A percentile compares a stretch with the other conserved stretches of the same genome.
Evolutionary conservation across 805 yeast species (phyloP).

Genomic region (Torulaspora franciscae): DNA sequence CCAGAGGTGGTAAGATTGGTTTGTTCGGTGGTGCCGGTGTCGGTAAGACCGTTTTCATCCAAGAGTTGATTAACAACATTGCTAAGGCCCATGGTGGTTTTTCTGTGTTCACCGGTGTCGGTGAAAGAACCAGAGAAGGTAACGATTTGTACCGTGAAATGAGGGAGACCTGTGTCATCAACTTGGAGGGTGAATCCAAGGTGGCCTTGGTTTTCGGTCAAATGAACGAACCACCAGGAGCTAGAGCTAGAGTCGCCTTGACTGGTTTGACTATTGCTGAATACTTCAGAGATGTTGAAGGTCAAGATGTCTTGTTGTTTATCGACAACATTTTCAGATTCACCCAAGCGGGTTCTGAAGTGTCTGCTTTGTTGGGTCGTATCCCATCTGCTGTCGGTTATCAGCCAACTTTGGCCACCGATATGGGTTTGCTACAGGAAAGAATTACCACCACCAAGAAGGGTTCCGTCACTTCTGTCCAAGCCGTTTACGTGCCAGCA

Average conservation of each 20-base stretch:
- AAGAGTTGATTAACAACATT: constrained; percentile 98
- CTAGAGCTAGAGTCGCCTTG: constrained; percentile 99
- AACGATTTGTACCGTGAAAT: constrained; percentile 99
- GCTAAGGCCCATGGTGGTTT: constrained; percentile 99
- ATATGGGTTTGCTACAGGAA: constrained; percentile 99
- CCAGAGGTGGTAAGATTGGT: constrained; percentile 99
- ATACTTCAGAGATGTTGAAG: constrained; percentile 99
- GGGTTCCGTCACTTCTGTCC: constrained; percentile 99
- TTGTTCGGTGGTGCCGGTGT: constrained; percentile 99
- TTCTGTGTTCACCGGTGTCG: constrained; percentile 99
- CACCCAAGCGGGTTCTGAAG: constrained; percentile 99
- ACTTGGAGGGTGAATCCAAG: constrained; percentile 99
- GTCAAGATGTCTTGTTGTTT: constrained; percentile 99
- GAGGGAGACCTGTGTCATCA: constrained; percentile 99
- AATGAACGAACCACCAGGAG: constrained; percentile 99
- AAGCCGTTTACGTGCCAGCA: constrained; percentile 99
- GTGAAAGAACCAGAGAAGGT: constrained; percentile 99
- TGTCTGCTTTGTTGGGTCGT: constrained; percentile 99
- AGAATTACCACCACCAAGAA: constrained; percentile 99
- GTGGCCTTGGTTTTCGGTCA: constrained; percentile 99
- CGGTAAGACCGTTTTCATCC: constrained; percentile 99
- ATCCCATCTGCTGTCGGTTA: constrained; percentile 99
- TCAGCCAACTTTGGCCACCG: constrained; percentile 99
- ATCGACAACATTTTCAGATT: constrained; percentile 99
- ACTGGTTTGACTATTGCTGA: constrained; percentile 99